Conservation (phyloP, 176 grass and related monocot genomes). For the Rhynchospora pubera region DNA sequence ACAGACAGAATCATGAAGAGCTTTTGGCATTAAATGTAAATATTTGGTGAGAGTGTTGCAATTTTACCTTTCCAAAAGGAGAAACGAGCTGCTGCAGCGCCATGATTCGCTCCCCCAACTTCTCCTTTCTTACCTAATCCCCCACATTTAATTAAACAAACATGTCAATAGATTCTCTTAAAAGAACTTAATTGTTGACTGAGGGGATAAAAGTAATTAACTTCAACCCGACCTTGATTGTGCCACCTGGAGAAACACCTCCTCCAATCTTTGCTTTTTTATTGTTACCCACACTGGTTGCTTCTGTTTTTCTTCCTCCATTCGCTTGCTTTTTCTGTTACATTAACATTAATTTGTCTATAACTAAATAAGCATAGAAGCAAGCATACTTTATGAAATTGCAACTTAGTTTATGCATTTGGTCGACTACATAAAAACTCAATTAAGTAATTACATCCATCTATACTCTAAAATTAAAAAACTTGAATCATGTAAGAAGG, state of each 20-base stretch:
- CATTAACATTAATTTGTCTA: background rate
- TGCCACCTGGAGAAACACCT: constrained; percentile 1
- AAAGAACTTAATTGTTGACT: background rate
- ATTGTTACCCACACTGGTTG: background rate
- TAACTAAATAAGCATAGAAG: background rate
- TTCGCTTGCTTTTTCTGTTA: constrained; percentile 21
- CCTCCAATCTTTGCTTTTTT: constrained; percentile 19
- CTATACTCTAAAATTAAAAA: background rate
- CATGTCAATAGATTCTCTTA: background rate
- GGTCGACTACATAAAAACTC: background rate
- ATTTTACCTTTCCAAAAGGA: constrained; percentile 38
- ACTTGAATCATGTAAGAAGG: background rate
- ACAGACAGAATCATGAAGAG: background rate
- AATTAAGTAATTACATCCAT: background rate
- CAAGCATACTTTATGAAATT: background rate
- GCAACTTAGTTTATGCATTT: background rate
- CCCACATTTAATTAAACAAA: constrained; percentile 3
- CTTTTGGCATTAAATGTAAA: constrained; percentile 9
- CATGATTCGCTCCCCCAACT: constrained; percentile 34
- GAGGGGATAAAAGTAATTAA: background rate
- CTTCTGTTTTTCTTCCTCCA: constrained; percentile 11
- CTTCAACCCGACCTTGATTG: constrained; percentile 16
- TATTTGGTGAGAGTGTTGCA: background rate
- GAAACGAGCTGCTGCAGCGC: constrained; percentile 39
- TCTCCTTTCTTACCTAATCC: constrained; percentile 36